phyloP scores from a whole-genome alignment of 805 yeast genomes.

The Blastobotrys parvus region DNA sequence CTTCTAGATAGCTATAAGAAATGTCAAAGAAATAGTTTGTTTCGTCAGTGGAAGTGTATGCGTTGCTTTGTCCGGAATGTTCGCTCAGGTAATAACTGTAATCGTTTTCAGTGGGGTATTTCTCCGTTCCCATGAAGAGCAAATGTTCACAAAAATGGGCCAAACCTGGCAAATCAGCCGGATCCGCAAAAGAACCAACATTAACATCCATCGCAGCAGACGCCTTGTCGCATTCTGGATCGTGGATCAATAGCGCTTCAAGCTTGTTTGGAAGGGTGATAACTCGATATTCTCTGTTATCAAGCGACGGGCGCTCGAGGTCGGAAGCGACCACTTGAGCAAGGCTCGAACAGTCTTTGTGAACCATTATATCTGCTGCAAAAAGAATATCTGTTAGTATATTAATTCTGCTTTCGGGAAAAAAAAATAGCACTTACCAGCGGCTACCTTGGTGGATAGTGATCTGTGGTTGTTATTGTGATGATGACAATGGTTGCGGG shows the following conservation, averaged over 20 bases:
- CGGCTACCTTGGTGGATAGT: too few relatives aligned
- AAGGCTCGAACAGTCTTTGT: background rate
- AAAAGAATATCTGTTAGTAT: too few relatives aligned
- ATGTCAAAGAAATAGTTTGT: slow-evolving; percentile 90
- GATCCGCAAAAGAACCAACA: slow-evolving; percentile 77
- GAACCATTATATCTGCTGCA: too few relatives aligned
- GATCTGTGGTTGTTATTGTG: too few relatives aligned
- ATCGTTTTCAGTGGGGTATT: slow-evolving; percentile 69
- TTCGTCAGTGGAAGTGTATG: slow-evolving; percentile 81
- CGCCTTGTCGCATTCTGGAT: slow-evolving; percentile 54
- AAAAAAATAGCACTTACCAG: too few relatives aligned
- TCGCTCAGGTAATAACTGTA: slow-evolving; percentile 65
- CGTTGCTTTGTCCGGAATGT: slow-evolving; percentile 86
- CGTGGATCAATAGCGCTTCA: slow-evolving; percentile 60
- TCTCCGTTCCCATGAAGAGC: slow-evolving; percentile 71
- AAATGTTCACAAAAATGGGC: slow-evolving; percentile 90
- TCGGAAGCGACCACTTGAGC: slow-evolving; percentile 13
- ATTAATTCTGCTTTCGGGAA: too few relatives aligned
- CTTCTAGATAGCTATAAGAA: slow-evolving; percentile 63
- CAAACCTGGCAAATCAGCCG: slow-evolving; percentile 59
- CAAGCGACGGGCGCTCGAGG: slow-evolving; percentile 41
- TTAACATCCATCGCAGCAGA: slow-evolving; percentile 69
- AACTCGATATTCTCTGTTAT: slow-evolving; percentile 68
- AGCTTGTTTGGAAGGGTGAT: slow-evolving; percentile 65
- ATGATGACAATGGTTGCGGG: too few relatives aligned